phyloP scores from a whole-genome alignment of 306 rosid genomes.

The Quercus gilva region DNA sequence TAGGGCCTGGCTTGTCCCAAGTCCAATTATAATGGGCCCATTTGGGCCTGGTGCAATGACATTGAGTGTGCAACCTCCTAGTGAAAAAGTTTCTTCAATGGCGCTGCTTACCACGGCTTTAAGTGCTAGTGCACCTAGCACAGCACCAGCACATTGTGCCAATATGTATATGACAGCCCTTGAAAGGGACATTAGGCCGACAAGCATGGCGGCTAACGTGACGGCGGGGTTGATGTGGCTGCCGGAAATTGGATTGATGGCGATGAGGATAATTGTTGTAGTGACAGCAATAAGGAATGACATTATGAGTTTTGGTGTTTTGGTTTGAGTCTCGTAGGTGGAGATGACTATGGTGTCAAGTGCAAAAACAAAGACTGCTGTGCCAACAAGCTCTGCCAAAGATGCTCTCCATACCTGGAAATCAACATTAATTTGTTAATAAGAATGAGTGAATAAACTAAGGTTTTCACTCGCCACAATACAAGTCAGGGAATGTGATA shows the following conservation, averaged over 20 bases:
- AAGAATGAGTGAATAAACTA: too few species aligned
- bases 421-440: too few species aligned
- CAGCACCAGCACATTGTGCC: constrained; percentile 29
- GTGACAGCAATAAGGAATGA: constrained; percentile 24
- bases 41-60: constrained; percentile 34
- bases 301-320: constrained; percentile 32
- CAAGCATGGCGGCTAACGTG: constrained; percentile 22
- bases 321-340: constrained; percentile 25
- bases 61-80: constrained; percentile 46
- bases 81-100: constrained; percentile 25
- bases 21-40: constrained; percentile 22
- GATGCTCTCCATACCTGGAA: constrained; percentile 42
- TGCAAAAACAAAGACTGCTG: constrained; percentile 34
- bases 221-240: constrained; percentile 39
- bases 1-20: constrained; percentile 28
- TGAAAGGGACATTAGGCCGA: constrained; percentile 35
- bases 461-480: too few species aligned
- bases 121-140: constrained; percentile 43
- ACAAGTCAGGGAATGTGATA: too few species aligned
- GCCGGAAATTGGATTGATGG: constrained; percentile 32
- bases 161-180: constrained; percentile 39
- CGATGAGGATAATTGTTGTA: constrained; percentile 25
- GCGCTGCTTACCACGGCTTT: constrained; percentile 32
- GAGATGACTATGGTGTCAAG: constrained; percentile 41
- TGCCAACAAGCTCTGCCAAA: constrained; percentile 34